Percentiles rank a stretch among this genome's conserved stretches.
Evolutionary conservation across 2,329 filamentous ascomycete species (phyloP).

Genomic region (Penicillium sp.): DNA sequence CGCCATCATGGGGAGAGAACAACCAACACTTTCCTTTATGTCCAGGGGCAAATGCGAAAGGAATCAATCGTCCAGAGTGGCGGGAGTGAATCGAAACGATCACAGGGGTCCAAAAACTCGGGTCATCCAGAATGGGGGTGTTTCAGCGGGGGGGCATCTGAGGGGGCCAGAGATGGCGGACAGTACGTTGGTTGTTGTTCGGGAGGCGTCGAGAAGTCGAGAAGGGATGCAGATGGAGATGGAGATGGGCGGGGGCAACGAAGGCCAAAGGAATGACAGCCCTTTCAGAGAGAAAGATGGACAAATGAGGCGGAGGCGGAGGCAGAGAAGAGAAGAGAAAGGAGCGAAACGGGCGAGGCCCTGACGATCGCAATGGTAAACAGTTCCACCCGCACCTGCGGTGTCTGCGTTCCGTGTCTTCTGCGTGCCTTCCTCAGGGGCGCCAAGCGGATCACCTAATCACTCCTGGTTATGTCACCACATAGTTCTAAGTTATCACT

Average conservation of each 20-base stretch:
- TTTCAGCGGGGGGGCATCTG: background rate
- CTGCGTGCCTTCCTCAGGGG: background rate
- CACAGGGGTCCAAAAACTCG: background rate
- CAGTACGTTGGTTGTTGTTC: background rate
- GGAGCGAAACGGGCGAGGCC: constrained; percentile 28
- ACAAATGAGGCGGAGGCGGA: background rate
- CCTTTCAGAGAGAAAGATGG: constrained; percentile 11
- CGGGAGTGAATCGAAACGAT: background rate
- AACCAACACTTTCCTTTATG: background rate
- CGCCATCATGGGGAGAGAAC: constrained; percentile 49
- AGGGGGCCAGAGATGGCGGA: background rate
- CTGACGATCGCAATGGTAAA: constrained; percentile 31
- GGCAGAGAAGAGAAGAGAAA: constrained; percentile 12
- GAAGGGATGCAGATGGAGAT: background rate
- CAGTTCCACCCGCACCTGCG: too few species aligned
- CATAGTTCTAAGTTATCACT: too few species aligned
- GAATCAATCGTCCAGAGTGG: background rate
- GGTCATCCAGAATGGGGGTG: constrained; percentile 15
- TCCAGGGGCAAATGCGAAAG: background rate
- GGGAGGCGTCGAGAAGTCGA: background rate
- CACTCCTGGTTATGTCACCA: too few species aligned
- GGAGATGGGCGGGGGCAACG: constrained; percentile 15
- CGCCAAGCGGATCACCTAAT: constrained; percentile 1
- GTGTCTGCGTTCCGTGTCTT: too few species aligned
- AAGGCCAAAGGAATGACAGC: constrained; percentile 34